Evolutionary conservation across 371 early-diverging fungal genomes (phyloP), one percentile per base, ranked within the genome.

Genomic region (Amoeboaphelidium protococcarum): DNA sequence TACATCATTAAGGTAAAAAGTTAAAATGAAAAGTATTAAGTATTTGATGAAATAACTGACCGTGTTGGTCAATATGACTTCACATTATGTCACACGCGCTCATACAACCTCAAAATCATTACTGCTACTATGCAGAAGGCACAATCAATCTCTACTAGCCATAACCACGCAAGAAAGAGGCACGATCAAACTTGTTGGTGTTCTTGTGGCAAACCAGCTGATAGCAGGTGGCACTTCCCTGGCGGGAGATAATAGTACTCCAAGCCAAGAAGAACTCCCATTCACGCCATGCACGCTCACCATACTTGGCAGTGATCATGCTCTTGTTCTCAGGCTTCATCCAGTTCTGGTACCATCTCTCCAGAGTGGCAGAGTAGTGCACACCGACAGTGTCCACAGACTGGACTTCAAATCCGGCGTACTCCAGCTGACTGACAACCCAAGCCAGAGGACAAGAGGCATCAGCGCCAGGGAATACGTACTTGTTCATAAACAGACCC

Each of bases 391-490:
- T 94, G 51, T 90, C 85, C 24, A 72, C 65, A 54, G 69, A 71
- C 6, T 22, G 23, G 6, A 45, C 25, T 25, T 45, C 45, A 45
- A 45, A 45, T 23, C 45, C 45, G 25, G 45, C 45, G 25, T 45
- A 45, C 37, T 31, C 37, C 37, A 31, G 16, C 16, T 31, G 37
- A 16, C 16, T 31, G 44, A 43, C 13, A 49, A 56, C 57, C 91
- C 91, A 94, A 72, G 79, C 77, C 46, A 94, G 66, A 42, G 95
- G 95, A 58, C 78, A 74, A 44, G 88, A 87, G 25, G 92, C 92
- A 65, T 91, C 95, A 52, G 92, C 92, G 56, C 92, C 92, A 50
- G 91, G 92, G 80, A 94, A 91, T 51, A 94, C 76, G 61, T 91
- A 90, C 67, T 78, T 87, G 59, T 83, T 86, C 92, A 94, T 91